Percentiles rank a stretch among this genome's conserved stretches.
These are phyloP conservation scores for Colletotrichum tofieldiae DNA, from an alignment of 2,329 filamentous ascomycete species.

Conservation along the genomic window DNA sequence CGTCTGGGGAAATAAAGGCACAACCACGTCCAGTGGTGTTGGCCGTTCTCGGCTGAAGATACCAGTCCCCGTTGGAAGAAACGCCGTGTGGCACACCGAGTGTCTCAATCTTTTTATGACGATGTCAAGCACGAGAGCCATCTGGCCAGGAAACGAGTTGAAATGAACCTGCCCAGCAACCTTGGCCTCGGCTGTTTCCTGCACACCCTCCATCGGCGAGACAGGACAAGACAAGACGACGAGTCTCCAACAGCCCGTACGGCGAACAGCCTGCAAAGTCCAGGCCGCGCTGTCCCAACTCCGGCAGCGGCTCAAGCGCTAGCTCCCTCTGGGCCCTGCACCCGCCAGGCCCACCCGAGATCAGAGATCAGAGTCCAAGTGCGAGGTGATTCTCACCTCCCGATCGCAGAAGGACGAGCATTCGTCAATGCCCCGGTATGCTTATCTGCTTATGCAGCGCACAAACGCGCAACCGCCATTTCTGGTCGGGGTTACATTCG, in stretches of 20 bases:
- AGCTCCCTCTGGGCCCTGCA: constrained; percentile 19
- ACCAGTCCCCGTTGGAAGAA: background rate
- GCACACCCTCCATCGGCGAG: background rate
- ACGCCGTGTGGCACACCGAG: background rate
- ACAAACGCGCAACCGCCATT: background rate
- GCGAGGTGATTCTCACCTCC: background rate
- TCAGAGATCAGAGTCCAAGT: too few species aligned
- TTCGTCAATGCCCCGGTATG: background rate
- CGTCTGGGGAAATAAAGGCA: background rate
- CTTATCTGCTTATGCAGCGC: constrained; percentile 2
- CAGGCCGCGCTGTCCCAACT: constrained; percentile 23
- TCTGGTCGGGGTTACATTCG: background rate
- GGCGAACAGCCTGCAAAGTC: constrained; percentile 6
- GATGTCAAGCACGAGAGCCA: background rate
- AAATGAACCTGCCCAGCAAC: background rate
- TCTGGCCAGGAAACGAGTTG: background rate
- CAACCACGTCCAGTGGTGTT: background rate
- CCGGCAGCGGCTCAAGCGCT: constrained; percentile 38
- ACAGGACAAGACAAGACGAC: background rate
- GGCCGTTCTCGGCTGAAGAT: background rate
- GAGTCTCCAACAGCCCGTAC: constrained; percentile 22
- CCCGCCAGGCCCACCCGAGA: constrained; percentile 3
- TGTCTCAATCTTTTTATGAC: background rate
- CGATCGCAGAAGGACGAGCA: background rate
- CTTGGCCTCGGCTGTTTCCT: background rate